Conservation (phyloP, 2,329 filamentous ascomycete genomes). For the Eutypella sp. region DNA sequence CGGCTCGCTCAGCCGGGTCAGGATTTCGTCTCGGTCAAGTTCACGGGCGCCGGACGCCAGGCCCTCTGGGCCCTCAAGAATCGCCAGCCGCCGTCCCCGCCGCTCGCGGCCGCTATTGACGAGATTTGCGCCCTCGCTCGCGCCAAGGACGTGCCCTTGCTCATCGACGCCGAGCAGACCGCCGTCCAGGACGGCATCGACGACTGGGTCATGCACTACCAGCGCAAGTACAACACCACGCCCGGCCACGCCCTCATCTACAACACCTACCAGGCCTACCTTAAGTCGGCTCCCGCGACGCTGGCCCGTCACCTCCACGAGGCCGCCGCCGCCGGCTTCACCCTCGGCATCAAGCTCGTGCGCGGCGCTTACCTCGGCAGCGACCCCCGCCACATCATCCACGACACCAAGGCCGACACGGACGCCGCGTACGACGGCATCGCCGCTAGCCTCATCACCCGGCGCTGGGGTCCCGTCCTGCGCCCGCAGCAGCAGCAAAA, state of each 20-base stretch:
- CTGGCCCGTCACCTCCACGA: constrained; percentile 55
- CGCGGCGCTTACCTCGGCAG: constrained; percentile 68
- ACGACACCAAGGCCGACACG: constrained; percentile 67
- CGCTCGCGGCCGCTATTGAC: constrained; percentile 65
- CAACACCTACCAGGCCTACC: constrained; percentile 74
- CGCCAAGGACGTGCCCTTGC: constrained; percentile 63
- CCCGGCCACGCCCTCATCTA: constrained; percentile 65
- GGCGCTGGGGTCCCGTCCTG: constrained; percentile 55
- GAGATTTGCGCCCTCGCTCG: constrained; percentile 69
- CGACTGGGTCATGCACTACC: constrained; percentile 72
- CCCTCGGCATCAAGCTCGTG: constrained; percentile 70
- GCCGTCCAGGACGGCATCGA: constrained; percentile 75
- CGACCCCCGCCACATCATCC: constrained; percentile 65
- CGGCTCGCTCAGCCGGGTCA: constrained; percentile 60
- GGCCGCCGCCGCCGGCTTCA: constrained; percentile 57
- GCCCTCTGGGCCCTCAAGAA: constrained; percentile 63
- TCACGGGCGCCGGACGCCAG: constrained; percentile 75
- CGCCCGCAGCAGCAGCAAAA: constrained; percentile 32
- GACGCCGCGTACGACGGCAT: constrained; percentile 70
- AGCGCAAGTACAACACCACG: constrained; percentile 67
- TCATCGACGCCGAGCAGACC: constrained; percentile 85
- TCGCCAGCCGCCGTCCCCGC: constrained; percentile 55
- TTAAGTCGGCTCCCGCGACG: constrained; percentile 56
- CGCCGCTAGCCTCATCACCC: constrained; percentile 60
- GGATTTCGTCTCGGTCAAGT: constrained; percentile 66